Evolutionary conservation across 495 filamentous ascomycete genomes (phyloP).

Genomic region (Hypoxylon subgilvum): DNA sequence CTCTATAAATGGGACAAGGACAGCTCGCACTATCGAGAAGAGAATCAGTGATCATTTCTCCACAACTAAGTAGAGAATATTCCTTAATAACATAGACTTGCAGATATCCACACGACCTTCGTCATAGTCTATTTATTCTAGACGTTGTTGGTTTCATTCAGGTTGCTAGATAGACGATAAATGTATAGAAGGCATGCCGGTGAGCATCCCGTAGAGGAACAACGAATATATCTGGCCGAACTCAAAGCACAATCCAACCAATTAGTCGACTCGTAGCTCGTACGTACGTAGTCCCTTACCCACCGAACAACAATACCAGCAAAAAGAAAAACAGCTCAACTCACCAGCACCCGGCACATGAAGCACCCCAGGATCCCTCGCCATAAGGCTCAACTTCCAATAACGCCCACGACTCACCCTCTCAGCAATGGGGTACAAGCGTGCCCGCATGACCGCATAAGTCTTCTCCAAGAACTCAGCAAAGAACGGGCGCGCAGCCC

Average conservation of each 20-base stretch:
- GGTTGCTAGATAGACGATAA: too few relatives aligned
- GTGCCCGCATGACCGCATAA: not conserved
- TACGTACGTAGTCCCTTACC: too few relatives aligned
- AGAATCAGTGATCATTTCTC: conserved; percentile 4
- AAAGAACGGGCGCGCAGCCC: not conserved
- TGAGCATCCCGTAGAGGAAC: too few relatives aligned
- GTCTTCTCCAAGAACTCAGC: not conserved
- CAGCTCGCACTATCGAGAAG: conserved; percentile 6
- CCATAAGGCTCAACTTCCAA: conserved; percentile 34
- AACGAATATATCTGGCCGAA: too few relatives aligned
- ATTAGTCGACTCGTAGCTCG: too few relatives aligned
- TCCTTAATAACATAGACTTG: too few relatives aligned
- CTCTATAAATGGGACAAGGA: conserved; percentile 22
- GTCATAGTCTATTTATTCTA: too few relatives aligned
- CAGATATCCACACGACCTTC: too few relatives aligned
- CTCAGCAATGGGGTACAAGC: conserved; percentile 14
- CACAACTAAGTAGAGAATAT: not conserved
- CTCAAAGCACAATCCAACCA: too few relatives aligned
- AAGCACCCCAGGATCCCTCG: conserved; percentile 20
- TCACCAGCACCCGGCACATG: conserved; percentile 28
- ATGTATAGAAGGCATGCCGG: too few relatives aligned
- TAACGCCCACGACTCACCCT: conserved; percentile 7
- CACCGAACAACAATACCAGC: not conserved
- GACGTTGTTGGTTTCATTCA: too few relatives aligned
- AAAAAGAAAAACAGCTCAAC: too few relatives aligned